phyloP scores from a whole-genome alignment of 805 yeast species.

The Cyberlindnera japonica region DNA sequence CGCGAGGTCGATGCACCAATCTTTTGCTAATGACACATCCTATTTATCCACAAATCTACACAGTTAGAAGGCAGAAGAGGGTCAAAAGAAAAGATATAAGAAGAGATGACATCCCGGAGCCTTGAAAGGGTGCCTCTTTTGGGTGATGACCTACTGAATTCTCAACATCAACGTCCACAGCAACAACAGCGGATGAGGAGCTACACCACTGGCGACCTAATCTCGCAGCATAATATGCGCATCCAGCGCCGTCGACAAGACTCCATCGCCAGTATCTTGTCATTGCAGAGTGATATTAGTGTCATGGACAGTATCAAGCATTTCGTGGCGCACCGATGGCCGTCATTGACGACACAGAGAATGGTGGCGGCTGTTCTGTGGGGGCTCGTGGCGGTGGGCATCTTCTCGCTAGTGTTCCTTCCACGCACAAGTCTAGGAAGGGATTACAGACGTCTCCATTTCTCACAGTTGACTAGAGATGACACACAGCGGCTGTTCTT shows the following conservation, averaged over 20 bases:
- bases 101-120: too few species aligned
- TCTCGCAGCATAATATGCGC: conserved; percentile 15
- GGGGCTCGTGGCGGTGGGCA: conserved; percentile 25
- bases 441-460: conserved; percentile 74
- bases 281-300: conserved; percentile 15
- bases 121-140: too few species aligned
- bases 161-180: neutral
- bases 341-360: conserved; percentile 19
- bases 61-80: too few species aligned
- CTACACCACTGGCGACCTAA: conserved; percentile 17
- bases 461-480: conserved; percentile 56
- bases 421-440: conserved; percentile 82
- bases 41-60: too few species aligned
- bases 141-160: too few species aligned
- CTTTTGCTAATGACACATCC: too few species aligned
- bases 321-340: conserved; percentile 20
- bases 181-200: conserved; percentile 7
- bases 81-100: too few species aligned
- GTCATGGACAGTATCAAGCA: conserved; percentile 19
- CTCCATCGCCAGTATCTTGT: conserved; percentile 12
- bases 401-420: conserved; percentile 63
- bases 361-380: conserved; percentile 24
- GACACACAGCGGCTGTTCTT: conserved; percentile 67
- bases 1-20: too few species aligned
- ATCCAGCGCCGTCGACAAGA: conserved; percentile 12